Conservation (phyloP, 768 basidiomycete genomes). For the Galerina sulciceps region DNA sequence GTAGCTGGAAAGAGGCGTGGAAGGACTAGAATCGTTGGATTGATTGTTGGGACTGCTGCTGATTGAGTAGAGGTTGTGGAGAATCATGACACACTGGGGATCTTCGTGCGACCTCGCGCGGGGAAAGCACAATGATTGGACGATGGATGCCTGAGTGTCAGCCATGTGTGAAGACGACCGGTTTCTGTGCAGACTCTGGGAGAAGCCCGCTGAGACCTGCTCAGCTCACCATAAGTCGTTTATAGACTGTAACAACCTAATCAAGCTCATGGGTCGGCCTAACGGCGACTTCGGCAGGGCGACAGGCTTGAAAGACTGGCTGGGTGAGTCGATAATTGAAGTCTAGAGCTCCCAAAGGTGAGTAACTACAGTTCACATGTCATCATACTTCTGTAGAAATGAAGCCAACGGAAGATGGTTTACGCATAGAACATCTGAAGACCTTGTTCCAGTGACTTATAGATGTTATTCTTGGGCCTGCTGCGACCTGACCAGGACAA, state of each 20-base stretch:
- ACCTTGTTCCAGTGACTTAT: neutral
- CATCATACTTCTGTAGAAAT: neutral
- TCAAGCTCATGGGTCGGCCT: too few species aligned
- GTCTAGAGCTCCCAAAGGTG: neutral
- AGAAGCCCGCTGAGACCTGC: neutral
- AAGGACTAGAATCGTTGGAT: slow-evolving; percentile 8
- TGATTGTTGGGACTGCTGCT: slow-evolving; percentile 5
- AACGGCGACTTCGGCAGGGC: too few species aligned
- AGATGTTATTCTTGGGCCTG: neutral
- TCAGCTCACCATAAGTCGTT: too few species aligned
- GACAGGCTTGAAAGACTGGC: neutral
- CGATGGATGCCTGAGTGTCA: neutral
- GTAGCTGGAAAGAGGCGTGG: slow-evolving; percentile 17
- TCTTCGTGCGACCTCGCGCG: slow-evolving; percentile 3
- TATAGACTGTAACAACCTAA: too few species aligned
- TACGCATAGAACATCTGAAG: neutral
- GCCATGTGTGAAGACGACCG: neutral
- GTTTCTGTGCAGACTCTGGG: neutral
- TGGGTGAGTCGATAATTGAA: neutral
- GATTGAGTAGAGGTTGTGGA: slow-evolving; percentile 14
- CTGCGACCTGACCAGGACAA: neutral
- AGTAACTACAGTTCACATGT: slow-evolving; percentile 1
- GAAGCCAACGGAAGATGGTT: neutral
- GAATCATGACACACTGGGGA: slow-evolving; percentile 11
- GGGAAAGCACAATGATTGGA: slow-evolving; percentile 1